These are phyloP conservation scores for Huntiella moniliformis DNA, from an alignment of 2,329 filamentous ascomycete species.

Conservation along the genomic window DNA sequence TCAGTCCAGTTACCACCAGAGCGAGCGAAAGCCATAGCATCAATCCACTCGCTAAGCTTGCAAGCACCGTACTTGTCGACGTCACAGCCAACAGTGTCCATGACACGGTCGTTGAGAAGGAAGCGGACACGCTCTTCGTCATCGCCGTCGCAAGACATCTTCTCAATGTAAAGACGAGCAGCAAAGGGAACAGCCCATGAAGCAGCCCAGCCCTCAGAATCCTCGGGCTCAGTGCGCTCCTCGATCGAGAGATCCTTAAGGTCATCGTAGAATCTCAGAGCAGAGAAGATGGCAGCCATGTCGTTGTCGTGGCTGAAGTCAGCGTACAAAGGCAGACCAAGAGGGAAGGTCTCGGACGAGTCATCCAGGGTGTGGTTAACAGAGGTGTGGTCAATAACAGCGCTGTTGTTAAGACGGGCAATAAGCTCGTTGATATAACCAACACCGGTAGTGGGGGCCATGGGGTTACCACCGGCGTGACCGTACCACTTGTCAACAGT, in stretches of 20 bases:
- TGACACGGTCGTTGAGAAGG: slow-evolving; percentile 67
- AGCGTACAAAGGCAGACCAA: slow-evolving; percentile 52
- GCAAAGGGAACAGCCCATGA: slow-evolving; percentile 71
- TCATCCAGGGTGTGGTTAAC: slow-evolving; percentile 63
- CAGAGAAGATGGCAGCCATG: slow-evolving; percentile 58
- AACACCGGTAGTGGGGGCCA: slow-evolving; percentile 71
- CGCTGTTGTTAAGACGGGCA: slow-evolving; percentile 50
- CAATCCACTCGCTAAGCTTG: slow-evolving; percentile 47
- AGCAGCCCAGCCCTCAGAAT: slow-evolving; percentile 51
- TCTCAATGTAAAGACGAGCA: slow-evolving; percentile 69
- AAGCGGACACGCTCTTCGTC: slow-evolving; percentile 56
- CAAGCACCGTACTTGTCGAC: slow-evolving; percentile 56
- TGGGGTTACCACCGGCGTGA: slow-evolving; percentile 54
- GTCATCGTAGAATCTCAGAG: slow-evolving; percentile 58
- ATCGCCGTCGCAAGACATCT: slow-evolving; percentile 47
- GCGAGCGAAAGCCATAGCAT: slow-evolving; percentile 56
- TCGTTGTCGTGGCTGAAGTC: slow-evolving; percentile 89
- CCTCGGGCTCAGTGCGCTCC: slow-evolving; percentile 27
- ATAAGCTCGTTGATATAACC: slow-evolving; percentile 80
- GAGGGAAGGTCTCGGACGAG: slow-evolving; percentile 50
- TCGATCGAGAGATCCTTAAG: slow-evolving; percentile 35
- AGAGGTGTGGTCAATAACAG: slow-evolving; percentile 54
- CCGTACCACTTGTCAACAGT: slow-evolving; percentile 72
- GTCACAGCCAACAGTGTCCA: slow-evolving; percentile 50
- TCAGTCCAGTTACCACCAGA: slow-evolving; percentile 53